A percentile compares a stretch with the other conserved stretches of the same genome.
Evolutionary conservation across 805 yeast species (phyloP).

Genomic region (Blastobotrys americana): DNA sequence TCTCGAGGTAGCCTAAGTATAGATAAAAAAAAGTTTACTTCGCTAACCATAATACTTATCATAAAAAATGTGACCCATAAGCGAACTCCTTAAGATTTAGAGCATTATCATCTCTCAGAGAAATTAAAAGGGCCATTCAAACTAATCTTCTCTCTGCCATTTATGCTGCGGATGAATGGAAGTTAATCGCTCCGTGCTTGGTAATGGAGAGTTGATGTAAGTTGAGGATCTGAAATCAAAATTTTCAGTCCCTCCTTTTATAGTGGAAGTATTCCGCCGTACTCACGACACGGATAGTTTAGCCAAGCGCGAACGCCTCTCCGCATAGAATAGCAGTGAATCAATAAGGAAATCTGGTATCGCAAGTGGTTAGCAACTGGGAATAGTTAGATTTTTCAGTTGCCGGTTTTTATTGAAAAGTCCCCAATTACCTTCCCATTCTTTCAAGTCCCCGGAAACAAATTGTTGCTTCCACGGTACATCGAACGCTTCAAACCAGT

Average conservation of each 20-base stretch:
- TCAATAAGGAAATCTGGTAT: not conserved
- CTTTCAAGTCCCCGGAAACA: constrained; percentile 36
- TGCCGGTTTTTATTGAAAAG: constrained; percentile 44
- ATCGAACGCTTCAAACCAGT: constrained; percentile 63
- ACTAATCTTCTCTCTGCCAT: constrained; percentile 29
- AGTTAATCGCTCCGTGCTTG: constrained; percentile 17
- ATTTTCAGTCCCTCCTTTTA: not conserved
- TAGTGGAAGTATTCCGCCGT: constrained; percentile 1
- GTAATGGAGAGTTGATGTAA: constrained; percentile 20
- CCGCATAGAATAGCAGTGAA: too few relatives aligned
- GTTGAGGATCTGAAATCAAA: constrained; percentile 7
- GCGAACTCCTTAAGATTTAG: constrained; percentile 21
- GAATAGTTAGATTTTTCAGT: constrained; percentile 40
- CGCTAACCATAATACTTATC: not conserved
- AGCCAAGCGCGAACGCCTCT: not conserved
- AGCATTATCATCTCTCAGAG: not conserved
- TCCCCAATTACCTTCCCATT: constrained; percentile 73
- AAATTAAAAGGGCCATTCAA: constrained; percentile 14
- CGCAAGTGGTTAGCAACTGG: constrained; percentile 27
- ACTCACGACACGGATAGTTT: not conserved
- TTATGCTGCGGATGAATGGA: constrained; percentile 19
- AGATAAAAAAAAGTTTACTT: not conserved
- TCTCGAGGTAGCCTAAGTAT: not conserved
- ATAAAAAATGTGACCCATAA: constrained; percentile 24
- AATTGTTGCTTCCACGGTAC: constrained; percentile 61